A percentile compares a stretch with the other conserved stretches of the same genome.
Evolutionary conservation across 495 filamentous ascomycete genomes (phyloP).

Genomic region (Cudoniella acicularis): DNA sequence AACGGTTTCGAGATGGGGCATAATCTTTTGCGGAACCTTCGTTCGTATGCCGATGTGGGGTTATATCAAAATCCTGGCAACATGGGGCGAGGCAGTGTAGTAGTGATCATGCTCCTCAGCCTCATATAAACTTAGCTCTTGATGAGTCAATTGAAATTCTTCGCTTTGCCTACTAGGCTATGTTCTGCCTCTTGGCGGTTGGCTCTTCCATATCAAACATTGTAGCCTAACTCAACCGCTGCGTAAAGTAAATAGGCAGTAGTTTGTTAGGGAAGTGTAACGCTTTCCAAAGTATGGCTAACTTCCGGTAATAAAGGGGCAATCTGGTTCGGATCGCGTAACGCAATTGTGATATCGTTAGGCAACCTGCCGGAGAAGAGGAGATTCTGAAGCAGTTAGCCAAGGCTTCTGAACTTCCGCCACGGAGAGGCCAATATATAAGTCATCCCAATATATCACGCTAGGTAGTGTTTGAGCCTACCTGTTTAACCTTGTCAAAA

Average conservation of each 20-base stretch:
- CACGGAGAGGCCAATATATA: constrained; percentile 6
- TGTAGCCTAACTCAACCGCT: constrained; percentile 16
- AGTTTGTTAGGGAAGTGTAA: constrained; percentile 23
- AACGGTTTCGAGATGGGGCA: no score
- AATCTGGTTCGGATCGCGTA: constrained; percentile 81
- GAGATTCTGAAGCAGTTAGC: constrained; percentile 53
- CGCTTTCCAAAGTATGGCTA: constrained; percentile 47
- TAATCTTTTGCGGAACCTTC: no score
- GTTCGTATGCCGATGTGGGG: no score
- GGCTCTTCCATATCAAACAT: neutral
- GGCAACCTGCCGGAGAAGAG: constrained; percentile 52
- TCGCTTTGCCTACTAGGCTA: no score
- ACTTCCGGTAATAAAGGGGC: constrained; percentile 69
- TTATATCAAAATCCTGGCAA: no score
- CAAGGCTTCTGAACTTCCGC: constrained; percentile 1
- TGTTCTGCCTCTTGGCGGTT: neutral
- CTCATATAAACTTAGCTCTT: no score
- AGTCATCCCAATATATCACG: neutral
- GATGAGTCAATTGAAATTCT: no score
- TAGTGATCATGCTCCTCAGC: no score
- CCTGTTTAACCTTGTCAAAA: constrained; percentile 74
- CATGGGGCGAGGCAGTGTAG: no score
- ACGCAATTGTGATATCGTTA: constrained; percentile 70
- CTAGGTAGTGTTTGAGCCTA: constrained; percentile 33
- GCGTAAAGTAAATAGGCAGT: constrained; percentile 1